Percentiles rank a stretch among this genome's conserved stretches.
Conservation (phyloP, 2,329 filamentous ascomycete genomes). For the Beauveria bassiana region DNA sequence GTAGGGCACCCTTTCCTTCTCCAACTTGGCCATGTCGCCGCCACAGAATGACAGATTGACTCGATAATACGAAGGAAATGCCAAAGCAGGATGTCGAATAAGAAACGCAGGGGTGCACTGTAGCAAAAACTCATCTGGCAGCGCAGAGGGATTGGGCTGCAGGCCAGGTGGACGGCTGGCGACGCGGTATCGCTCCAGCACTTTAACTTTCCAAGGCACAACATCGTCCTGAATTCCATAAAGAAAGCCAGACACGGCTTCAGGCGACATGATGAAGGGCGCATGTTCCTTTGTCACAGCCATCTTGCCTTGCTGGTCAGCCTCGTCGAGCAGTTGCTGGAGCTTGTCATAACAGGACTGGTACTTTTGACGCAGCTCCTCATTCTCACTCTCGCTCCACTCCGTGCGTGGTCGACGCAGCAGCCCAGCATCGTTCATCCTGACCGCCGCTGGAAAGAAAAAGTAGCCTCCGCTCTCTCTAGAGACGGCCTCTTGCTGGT, state of each 20-base stretch:
- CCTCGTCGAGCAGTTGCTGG: neutral
- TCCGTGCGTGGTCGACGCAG: neutral
- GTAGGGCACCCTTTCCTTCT: neutral
- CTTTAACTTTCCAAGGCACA: neutral
- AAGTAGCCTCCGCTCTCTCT: neutral
- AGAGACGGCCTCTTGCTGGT: neutral
- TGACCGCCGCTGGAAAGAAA: neutral
- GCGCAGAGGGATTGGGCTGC: conserved; percentile 22
- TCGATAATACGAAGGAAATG: conserved; percentile 25
- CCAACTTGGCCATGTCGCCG: neutral
- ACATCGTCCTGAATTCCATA: neutral
- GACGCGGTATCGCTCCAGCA: neutral
- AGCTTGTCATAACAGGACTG: neutral
- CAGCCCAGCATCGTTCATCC: neutral
- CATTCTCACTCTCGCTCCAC: neutral
- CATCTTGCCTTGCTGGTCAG: neutral
- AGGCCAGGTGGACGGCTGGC: neutral
- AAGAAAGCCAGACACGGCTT: neutral
- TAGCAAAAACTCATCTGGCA: conserved; percentile 27
- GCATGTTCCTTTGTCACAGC: neutral
- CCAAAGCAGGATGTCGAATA: conserved; percentile 31
- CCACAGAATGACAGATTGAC: neutral
- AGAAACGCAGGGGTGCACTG: conserved; percentile 26
- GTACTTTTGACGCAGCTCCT: neutral
- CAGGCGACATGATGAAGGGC: neutral